Percentiles rank a stretch among this genome's conserved stretches.
phyloP scores from a whole-genome alignment of 148 eudicot species.

The Nepenthes gracilis region DNA sequence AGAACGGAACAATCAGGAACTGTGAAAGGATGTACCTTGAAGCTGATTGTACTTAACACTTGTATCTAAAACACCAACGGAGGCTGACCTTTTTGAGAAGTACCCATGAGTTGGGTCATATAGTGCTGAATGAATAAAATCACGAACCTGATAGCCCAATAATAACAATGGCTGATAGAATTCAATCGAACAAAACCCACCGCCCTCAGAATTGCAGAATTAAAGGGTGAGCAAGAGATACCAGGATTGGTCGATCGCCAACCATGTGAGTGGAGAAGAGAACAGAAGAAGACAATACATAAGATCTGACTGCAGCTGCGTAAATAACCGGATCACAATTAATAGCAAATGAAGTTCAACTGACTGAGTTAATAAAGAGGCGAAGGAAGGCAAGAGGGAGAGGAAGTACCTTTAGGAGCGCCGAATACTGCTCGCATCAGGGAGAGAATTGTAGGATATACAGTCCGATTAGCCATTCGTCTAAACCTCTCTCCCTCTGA shows the following conservation, averaged over 20 bases:
- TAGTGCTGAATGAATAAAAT: constrained; percentile 78
- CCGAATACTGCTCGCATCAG: no score
- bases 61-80: constrained; percentile 78
- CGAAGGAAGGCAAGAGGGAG: no score
- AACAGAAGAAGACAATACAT: no score
- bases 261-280: background rate
- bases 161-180: background rate
- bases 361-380: no score
- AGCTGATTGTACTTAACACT: constrained; percentile 74
- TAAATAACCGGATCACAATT: no score
- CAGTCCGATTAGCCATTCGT: no score
- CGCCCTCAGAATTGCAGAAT: background rate
- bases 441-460: no score
- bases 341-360: no score
- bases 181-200: background rate
- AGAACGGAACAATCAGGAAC: background rate
- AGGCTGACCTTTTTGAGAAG: constrained; percentile 66
- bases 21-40: constrained; percentile 29
- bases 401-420: no score
- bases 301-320: no score
- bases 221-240: background rate
- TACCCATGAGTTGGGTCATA: constrained; percentile 72
- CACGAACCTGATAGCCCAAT: constrained; percentile 43
- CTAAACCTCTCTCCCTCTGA: no score
- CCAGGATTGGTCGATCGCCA: constrained; percentile 1